These are phyloP conservation scores for Coemansia sp. DNA, from an alignment of 192 early-diverging fungal genomes.

Conservation along the genomic window DNA sequence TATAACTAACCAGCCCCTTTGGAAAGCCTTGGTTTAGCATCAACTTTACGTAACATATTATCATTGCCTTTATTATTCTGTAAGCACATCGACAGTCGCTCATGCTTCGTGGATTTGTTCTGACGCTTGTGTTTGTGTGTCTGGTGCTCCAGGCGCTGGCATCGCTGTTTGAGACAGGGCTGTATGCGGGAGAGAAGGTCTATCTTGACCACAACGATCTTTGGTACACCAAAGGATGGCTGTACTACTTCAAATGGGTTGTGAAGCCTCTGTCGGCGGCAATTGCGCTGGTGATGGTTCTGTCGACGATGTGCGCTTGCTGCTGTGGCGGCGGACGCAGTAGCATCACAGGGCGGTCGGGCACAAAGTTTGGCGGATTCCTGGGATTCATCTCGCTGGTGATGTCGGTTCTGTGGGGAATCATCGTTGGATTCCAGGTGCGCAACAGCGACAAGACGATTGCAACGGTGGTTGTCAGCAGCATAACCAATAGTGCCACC, in stretches of 20 bases:
- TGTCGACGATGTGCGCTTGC: conserved; percentile 47
- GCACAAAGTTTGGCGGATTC: conserved; percentile 26
- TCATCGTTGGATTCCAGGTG: conserved; percentile 47
- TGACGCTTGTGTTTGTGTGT: conserved; percentile 29
- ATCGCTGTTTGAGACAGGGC: conserved; percentile 47
- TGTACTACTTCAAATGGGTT: conserved; percentile 56
- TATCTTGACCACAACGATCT: conserved; percentile 46
- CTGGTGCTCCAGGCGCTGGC: conserved; percentile 36
- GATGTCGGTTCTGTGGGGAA: conserved; percentile 48
- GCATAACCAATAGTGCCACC: conserved; percentile 8
- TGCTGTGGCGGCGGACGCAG: conserved; percentile 36
- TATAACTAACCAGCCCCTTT: too few species aligned
- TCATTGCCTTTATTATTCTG: neutral
- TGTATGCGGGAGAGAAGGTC: conserved; percentile 50
- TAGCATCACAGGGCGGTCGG: conserved; percentile 13
- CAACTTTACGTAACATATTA: neutral
- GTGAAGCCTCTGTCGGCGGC: conserved; percentile 48
- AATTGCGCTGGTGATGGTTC: conserved; percentile 34
- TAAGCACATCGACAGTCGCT: neutral
- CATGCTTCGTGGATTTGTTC: conserved; percentile 34
- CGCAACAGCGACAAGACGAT: conserved; percentile 31
- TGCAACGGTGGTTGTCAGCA: conserved; percentile 18
- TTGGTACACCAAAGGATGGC: conserved; percentile 49
- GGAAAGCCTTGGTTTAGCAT: neutral
- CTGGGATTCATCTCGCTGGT: conserved; percentile 41